phyloP scores from a whole-genome alignment of 2,329 filamentous ascomycete genomes.

The Boeremia exigua region DNA sequence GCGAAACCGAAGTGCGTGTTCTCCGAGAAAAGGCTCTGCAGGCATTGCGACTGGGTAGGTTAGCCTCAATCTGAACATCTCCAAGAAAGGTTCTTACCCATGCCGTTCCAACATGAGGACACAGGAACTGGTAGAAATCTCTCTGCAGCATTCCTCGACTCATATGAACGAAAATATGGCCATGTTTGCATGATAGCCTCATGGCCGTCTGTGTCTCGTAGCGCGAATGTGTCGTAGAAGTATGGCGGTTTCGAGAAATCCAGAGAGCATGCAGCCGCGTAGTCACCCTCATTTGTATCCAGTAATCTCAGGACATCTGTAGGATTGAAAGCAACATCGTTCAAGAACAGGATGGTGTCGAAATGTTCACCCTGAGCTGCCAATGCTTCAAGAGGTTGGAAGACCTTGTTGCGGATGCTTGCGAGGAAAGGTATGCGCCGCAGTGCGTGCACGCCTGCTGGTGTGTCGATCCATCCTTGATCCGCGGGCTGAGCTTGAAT shows the following conservation, averaged over 20 bases:
- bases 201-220: conserved; percentile 61
- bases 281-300: conserved; percentile 63
- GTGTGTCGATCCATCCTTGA: conserved; percentile 69
- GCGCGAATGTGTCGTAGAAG: conserved; percentile 69
- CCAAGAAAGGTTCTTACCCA: conserved; percentile 42
- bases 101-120: conserved; percentile 72
- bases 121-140: conserved; percentile 60
- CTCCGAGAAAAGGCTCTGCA: conserved; percentile 29
- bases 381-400: conserved; percentile 64
- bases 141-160: conserved; percentile 62
- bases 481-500: conserved; percentile 32
- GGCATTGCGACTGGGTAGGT: conserved; percentile 41
- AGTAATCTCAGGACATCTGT: conserved; percentile 64
- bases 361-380: conserved; percentile 57
- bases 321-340: conserved; percentile 67
- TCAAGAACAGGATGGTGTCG: conserved; percentile 67
- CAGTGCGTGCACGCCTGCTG: conserved; percentile 56
- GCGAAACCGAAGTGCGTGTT: conserved; percentile 63
- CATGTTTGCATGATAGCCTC: conserved; percentile 61
- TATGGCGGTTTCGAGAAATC: conserved; percentile 62
- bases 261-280: conserved; percentile 67
- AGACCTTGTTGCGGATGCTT: conserved; percentile 66
- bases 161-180: conserved; percentile 63
- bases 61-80: not conserved
- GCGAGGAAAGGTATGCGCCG: conserved; percentile 74